These are phyloP conservation scores for Auricularia auricula-judae DNA, from an alignment of 768 basidiomycete genomes.

Conservation along the genomic window DNA sequence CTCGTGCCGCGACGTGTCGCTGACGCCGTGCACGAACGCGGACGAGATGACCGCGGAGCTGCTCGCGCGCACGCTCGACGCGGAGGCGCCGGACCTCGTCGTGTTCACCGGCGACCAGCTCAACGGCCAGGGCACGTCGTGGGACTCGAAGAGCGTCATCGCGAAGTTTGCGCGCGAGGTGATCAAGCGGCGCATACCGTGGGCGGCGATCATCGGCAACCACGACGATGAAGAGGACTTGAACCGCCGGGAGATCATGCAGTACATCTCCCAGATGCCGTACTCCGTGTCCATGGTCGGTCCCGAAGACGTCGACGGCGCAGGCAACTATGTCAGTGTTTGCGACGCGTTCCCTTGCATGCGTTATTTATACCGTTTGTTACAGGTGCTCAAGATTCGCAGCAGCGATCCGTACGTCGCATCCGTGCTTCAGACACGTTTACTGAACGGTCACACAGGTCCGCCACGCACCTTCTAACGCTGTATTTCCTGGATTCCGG, in stretches of 20 bases:
- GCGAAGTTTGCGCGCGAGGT: constrained; percentile 80
- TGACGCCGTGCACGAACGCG: constrained; percentile 44
- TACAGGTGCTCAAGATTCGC: constrained; percentile 52
- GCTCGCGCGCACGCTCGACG: constrained; percentile 56
- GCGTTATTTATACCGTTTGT: too few relatives aligned
- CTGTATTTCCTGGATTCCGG: constrained; percentile 90
- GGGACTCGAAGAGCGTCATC: constrained; percentile 80
- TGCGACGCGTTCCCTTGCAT: too few relatives aligned
- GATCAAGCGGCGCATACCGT: constrained; percentile 67
- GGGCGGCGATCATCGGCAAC: constrained; percentile 91
- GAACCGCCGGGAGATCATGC: constrained; percentile 52
- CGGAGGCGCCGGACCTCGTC: constrained; percentile 81
- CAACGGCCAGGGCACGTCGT: constrained; percentile 82
- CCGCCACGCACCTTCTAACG: constrained; percentile 79
- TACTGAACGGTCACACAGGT: constrained; percentile 15
- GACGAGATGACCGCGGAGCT: constrained; percentile 75
- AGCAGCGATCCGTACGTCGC: constrained; percentile 52
- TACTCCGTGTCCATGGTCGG: constrained; percentile 77
- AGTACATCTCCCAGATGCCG: constrained; percentile 62
- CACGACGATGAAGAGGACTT: constrained; percentile 75
- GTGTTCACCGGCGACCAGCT: constrained; percentile 91
- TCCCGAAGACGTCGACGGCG: constrained; percentile 76
- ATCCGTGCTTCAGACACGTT: not conserved
- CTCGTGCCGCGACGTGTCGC: constrained; percentile 58
- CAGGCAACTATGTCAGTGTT: constrained; percentile 61